Evolutionary conservation across 2,329 filamentous ascomycete species (phyloP).

Genomic region (Venturia pyrina): DNA sequence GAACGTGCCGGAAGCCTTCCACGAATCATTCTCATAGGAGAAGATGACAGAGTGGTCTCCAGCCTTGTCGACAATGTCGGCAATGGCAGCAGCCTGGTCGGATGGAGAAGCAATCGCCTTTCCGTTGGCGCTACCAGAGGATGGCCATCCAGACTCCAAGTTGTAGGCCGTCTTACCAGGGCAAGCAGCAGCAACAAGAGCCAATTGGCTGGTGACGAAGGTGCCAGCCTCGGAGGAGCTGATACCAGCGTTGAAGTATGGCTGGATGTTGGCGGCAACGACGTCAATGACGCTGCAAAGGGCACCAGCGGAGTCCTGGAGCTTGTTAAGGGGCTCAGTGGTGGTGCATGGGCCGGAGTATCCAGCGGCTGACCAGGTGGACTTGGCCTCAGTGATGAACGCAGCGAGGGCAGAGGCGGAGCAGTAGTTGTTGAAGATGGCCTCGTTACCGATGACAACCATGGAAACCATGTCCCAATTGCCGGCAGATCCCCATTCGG

Average conservation of each 20-base stretch:
- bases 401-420: slow-evolving; percentile 51
- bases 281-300: slow-evolving; percentile 71
- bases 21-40: slow-evolving; percentile 67
- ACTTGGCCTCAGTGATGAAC: slow-evolving; percentile 61
- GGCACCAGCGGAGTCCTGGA: slow-evolving; percentile 49
- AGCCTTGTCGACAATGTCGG: slow-evolving; percentile 54
- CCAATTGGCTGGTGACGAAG: slow-evolving; percentile 67
- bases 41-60: slow-evolving; percentile 71
- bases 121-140: slow-evolving; percentile 58
- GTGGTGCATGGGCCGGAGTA: slow-evolving; percentile 73
- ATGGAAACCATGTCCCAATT: slow-evolving; percentile 68
- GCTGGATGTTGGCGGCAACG: slow-evolving; percentile 78
- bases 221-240: slow-evolving; percentile 56
- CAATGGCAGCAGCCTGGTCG: slow-evolving; percentile 65
- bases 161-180: slow-evolving; percentile 63
- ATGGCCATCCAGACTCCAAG: slow-evolving; percentile 88
- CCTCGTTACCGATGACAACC: slow-evolving; percentile 85
- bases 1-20: slow-evolving; percentile 65
- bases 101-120: slow-evolving; percentile 53
- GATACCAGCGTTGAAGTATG: slow-evolving; percentile 77
- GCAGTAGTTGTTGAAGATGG: slow-evolving; percentile 65
- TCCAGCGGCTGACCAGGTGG: slow-evolving; percentile 49
- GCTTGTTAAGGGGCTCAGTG: slow-evolving; percentile 73
- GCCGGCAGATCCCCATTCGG: slow-evolving; percentile 60
- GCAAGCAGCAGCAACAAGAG: slow-evolving; percentile 62